Evolutionary conservation across 2,329 filamentous ascomycete genomes (phyloP).

Genomic region (Exophiala xenobiotica): DNA sequence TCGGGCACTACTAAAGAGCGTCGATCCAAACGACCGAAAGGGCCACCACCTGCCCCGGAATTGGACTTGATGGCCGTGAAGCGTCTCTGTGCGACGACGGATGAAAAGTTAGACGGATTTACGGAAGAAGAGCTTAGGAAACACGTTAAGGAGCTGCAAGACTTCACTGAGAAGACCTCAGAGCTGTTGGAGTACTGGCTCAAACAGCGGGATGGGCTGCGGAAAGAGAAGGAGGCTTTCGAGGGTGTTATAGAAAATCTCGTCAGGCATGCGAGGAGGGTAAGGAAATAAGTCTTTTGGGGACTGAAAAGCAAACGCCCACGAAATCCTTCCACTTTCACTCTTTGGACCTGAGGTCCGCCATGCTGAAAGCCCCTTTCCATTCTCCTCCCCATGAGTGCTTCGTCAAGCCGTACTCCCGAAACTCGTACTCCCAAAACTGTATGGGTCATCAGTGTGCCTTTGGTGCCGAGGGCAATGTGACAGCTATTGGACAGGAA

Average conservation of each 20-base stretch:
- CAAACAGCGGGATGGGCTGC: conserved; percentile 77
- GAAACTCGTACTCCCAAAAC: no score
- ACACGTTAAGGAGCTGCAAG: conserved; percentile 69
- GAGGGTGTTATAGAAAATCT: conserved; percentile 96
- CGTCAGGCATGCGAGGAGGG: conserved; percentile 84
- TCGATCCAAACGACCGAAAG: conserved; percentile 50
- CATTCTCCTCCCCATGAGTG: no score
- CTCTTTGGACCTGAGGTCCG: no score
- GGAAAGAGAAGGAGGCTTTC: conserved; percentile 89
- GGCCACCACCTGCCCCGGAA: conserved; percentile 61
- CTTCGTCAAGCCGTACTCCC: no score
- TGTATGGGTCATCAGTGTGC: no score
- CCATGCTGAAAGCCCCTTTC: no score
- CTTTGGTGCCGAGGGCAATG: no score
- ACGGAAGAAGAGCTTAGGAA: conserved; percentile 71
- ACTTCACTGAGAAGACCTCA: conserved; percentile 68
- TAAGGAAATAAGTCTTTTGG: conserved; percentile 57
- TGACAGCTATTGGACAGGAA: no score
- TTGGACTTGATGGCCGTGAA: conserved; percentile 77
- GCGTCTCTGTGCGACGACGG: conserved; percentile 78
- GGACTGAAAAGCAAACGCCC: neutral
- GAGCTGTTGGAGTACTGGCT: conserved; percentile 86
- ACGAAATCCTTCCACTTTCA: neutral
- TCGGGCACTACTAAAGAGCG: conserved; percentile 29
- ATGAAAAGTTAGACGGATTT: conserved; percentile 76